These are phyloP conservation scores for Parachaetomium inaequale DNA, from an alignment of 495 filamentous ascomycete genomes.

Conservation along the genomic window DNA sequence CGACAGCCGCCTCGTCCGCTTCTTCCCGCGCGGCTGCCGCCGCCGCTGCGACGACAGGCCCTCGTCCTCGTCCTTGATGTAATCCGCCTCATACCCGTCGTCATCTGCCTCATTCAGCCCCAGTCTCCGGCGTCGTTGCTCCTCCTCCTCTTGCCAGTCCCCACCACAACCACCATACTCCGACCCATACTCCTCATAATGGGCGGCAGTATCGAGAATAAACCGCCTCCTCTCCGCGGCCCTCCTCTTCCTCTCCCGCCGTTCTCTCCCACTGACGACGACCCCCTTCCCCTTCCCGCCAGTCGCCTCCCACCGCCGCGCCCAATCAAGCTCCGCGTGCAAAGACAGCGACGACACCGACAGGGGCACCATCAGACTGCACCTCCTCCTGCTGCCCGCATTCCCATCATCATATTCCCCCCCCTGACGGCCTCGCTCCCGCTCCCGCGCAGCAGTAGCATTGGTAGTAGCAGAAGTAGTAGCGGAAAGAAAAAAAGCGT, in stretches of 20 bases:
- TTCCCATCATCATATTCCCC: too few species aligned
- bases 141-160: not conserved
- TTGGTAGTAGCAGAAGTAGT: not conserved
- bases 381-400: too few species aligned
- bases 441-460: not conserved
- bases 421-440: too few species aligned
- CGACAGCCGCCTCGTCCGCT: not conserved
- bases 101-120: not conserved
- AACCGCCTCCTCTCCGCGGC: not conserved
- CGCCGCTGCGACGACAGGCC: not conserved
- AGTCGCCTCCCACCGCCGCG: too few species aligned
- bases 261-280: not conserved
- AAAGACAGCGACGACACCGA: too few species aligned
- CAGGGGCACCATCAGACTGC: too few species aligned
- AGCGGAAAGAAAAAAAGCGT: constrained; percentile 12
- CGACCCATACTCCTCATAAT: not conserved
- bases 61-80: not conserved
- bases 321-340: too few species aligned
- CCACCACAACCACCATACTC: not conserved
- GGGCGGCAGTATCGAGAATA: not conserved
- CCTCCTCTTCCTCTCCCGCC: not conserved
- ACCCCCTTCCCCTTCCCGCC: not conserved
- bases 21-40: not conserved
- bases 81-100: constrained; percentile 6
- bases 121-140: not conserved